Evolutionary conservation across 2,329 filamentous ascomycete species (phyloP).

Genomic region (Fusarium acutatum): DNA sequence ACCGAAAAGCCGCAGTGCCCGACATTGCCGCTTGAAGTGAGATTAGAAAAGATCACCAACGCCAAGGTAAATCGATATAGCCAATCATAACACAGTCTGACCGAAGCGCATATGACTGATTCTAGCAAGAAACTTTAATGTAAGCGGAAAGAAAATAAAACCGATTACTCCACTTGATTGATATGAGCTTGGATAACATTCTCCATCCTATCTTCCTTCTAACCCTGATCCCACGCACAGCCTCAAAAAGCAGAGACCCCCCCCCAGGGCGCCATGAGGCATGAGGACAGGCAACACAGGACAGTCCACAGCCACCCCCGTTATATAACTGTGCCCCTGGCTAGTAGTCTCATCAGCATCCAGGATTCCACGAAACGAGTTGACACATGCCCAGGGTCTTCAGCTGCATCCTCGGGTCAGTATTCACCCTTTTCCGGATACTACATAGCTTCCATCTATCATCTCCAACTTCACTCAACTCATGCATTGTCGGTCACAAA

Average conservation of each 20-base stretch:
- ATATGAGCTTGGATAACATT: not conserved
- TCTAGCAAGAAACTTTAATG: not conserved
- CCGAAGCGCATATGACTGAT: not conserved
- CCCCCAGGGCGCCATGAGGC: not conserved
- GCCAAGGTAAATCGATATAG: not conserved
- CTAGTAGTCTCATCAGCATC: not conserved
- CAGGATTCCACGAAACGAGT: not conserved
- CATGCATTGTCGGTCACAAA: not conserved
- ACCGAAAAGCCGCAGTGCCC: not conserved
- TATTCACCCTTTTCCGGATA: not conserved
- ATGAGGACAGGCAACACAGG: not conserved
- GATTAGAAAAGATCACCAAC: not conserved
- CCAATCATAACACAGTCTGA: not conserved
- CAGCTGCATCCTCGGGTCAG: not conserved
- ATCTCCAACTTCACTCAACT: not conserved
- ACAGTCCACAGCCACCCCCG: conserved; percentile 18
- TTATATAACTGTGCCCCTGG: not conserved
- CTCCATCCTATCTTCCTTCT: conserved; percentile 1
- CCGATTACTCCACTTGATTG: not conserved
- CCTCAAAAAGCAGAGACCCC: not conserved
- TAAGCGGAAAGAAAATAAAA: not conserved
- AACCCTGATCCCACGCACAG: conserved; percentile 13
- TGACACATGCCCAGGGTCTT: not conserved
- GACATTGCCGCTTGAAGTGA: not conserved
- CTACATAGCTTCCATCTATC: not conserved